Evolutionary conservation across 2,329 filamentous ascomycete genomes (phyloP).

Genomic region (Macrophomina pseudophaseolina): DNA sequence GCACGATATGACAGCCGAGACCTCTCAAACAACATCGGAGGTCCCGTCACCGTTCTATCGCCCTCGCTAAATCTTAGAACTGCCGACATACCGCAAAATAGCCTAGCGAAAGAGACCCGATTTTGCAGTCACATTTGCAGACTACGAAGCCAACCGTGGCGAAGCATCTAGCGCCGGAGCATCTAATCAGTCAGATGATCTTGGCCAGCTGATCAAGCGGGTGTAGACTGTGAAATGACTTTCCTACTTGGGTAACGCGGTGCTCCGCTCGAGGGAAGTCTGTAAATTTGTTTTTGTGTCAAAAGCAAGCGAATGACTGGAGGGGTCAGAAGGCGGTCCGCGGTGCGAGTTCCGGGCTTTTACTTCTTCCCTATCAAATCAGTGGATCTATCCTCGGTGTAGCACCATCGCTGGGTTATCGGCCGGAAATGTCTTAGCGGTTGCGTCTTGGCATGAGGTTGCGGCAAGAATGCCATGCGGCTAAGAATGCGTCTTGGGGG

Average conservation of each 20-base stretch:
- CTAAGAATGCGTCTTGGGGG: neutral
- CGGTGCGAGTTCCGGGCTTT: too few species aligned
- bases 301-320: neutral
- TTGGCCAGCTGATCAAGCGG: neutral
- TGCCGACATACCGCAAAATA: neutral
- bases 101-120: neutral
- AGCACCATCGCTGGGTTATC: neutral
- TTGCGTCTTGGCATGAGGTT: neutral
- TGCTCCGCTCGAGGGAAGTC: neutral
- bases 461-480: neutral
- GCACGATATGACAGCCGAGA: neutral
- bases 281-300: neutral
- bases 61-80: neutral
- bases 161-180: neutral
- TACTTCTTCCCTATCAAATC: neutral
- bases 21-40: neutral
- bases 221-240: neutral
- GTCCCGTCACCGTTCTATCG: neutral
- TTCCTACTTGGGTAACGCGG: neutral
- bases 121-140: neutral
- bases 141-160: neutral
- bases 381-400: neutral
- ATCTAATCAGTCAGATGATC: constrained; percentile 11
- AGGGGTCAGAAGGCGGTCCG: neutral
- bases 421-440: neutral